Evolutionary conservation across 495 filamentous ascomycete genomes (phyloP).

Genomic region (Penicillium soppii): DNA sequence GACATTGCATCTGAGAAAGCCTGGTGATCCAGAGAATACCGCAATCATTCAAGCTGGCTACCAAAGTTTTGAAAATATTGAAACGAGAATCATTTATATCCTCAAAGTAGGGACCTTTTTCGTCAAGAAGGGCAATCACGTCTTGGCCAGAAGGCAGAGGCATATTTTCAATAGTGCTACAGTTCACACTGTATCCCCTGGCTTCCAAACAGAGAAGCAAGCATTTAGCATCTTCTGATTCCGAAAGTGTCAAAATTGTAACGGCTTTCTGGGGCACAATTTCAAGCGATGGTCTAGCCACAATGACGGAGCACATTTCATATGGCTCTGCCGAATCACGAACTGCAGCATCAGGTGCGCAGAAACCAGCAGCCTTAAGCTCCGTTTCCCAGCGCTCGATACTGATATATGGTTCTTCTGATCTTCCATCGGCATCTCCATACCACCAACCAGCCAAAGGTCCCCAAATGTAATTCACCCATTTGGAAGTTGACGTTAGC

Average conservation of each 20-base stretch:
- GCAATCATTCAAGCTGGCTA: background rate
- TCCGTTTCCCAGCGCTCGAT: conserved; percentile 24
- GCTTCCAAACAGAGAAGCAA: background rate
- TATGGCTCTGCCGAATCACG: conserved; percentile 33
- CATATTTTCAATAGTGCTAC: conserved; percentile 14
- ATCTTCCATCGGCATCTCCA: conserved; percentile 28
- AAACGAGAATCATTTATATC: conserved; percentile 19
- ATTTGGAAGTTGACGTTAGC: background rate
- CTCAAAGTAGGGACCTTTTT: conserved; percentile 32
- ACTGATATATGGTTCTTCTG: conserved; percentile 23
- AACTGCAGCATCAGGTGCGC: conserved; percentile 25
- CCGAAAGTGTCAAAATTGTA: background rate
- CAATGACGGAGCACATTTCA: conserved; percentile 29
- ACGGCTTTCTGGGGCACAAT: background rate
- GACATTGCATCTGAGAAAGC: conserved; percentile 29
- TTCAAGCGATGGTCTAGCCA: conserved; percentile 16
- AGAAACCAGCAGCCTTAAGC: conserved; percentile 30
- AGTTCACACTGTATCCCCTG: conserved; percentile 19
- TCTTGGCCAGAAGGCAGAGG: conserved; percentile 24
- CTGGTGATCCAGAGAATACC: conserved; percentile 38
- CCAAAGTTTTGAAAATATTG: conserved; percentile 16
- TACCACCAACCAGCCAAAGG: conserved; percentile 28
- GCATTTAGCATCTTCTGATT: background rate
- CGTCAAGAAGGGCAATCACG: conserved; percentile 37
- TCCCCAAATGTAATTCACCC: conserved; percentile 17